These are phyloP conservation scores for Starmerella geochares DNA, from an alignment of 805 yeast genomes.

Conservation along the genomic window DNA sequence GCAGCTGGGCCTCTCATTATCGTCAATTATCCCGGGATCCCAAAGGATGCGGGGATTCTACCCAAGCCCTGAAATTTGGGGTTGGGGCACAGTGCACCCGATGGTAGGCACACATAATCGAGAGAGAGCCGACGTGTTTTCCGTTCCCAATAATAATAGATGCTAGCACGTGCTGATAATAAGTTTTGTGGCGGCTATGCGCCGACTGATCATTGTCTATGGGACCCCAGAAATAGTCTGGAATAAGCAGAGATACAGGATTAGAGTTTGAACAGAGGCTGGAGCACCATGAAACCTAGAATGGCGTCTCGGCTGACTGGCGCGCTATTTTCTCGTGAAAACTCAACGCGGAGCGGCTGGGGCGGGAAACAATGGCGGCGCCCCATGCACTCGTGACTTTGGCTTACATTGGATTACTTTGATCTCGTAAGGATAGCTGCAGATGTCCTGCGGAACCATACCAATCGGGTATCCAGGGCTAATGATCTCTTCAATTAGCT, in stretches of 20 bases:
- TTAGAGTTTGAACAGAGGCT: no score
- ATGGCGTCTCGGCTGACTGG: no score
- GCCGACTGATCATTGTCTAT: no score
- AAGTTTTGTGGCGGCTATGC: no score
- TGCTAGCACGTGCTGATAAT: background rate
- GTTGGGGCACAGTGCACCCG: background rate
- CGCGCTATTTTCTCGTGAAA: no score
- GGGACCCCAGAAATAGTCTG: no score
- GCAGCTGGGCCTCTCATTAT: background rate
- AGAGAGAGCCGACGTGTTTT: background rate
- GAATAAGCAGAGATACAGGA: background rate
- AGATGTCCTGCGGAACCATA: background rate
- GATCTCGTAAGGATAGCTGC: conserved; percentile 1
- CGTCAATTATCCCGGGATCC: background rate
- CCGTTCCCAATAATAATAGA: background rate
- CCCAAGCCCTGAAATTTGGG: background rate
- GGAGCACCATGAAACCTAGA: no score
- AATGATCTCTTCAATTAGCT: background rate
- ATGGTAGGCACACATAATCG: conserved; percentile 2
- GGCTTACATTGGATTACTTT: background rate
- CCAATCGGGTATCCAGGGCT: conserved; percentile 5
- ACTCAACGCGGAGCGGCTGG: conserved; percentile 1
- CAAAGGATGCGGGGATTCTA: background rate
- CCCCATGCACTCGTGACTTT: conserved; percentile 1
- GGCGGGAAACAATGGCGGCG: background rate